Conservation (phyloP, 1,284 basidiomycete genomes). For the Ganoderma lingzhi region DNA sequence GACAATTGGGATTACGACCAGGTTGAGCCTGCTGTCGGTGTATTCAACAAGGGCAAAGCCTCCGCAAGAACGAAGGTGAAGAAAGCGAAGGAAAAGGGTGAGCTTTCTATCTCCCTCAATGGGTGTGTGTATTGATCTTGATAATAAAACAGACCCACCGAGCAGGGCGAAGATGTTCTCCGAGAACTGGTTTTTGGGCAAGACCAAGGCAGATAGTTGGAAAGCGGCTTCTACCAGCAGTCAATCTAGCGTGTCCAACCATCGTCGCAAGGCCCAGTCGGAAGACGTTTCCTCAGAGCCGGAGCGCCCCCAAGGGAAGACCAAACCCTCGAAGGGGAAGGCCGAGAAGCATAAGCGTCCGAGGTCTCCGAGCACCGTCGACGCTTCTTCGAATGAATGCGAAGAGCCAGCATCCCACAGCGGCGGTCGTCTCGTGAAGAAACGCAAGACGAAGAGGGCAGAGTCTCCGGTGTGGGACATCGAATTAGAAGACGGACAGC, state of each 20-base stretch:
- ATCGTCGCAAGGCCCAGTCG: neutral
- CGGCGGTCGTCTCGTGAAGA: neutral
- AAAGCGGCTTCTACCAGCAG: neutral
- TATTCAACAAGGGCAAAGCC: constrained; percentile 77
- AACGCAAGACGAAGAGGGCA: neutral
- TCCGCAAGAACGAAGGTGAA: constrained; percentile 53
- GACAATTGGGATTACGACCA: constrained; percentile 55
- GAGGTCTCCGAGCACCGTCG: constrained; percentile 3
- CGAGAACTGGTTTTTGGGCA: constrained; percentile 59
- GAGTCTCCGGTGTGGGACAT: constrained; percentile 74
- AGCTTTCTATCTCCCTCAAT: constrained; percentile 2
- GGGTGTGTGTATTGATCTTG: neutral
- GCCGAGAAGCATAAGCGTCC: constrained; percentile 1
- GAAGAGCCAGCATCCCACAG: neutral
- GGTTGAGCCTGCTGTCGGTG: constrained; percentile 59
- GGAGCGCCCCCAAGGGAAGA: neutral
- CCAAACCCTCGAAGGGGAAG: neutral
- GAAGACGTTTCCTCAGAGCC: neutral
- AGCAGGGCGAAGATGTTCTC: constrained; percentile 48
- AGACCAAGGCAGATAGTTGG: constrained; percentile 9
- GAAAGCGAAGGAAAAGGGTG: constrained; percentile 24
- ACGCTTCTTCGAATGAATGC: neutral
- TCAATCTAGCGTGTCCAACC: neutral
- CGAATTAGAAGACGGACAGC: constrained; percentile 49
- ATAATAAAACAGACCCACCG: constrained; percentile 20